Conservation (phyloP, 257 asterid species). For the Prunella vulgaris region DNA sequence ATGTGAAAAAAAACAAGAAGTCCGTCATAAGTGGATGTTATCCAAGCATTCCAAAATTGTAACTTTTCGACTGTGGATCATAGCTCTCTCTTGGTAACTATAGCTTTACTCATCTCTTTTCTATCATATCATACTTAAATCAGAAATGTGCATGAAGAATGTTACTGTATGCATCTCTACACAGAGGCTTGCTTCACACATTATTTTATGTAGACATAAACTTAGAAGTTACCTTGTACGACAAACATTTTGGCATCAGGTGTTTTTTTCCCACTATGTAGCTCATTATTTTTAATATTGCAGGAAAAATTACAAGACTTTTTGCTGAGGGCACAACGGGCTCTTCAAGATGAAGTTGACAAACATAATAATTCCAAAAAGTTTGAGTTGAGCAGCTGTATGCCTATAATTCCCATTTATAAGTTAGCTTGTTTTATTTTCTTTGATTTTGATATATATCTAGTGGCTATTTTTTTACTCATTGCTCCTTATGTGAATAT, state of each 20-base stretch:
- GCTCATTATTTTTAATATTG: conserved; percentile 14
- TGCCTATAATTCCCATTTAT: conserved; percentile 22
- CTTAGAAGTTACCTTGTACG: neutral
- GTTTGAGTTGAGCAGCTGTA: conserved; percentile 62
- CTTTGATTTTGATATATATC: conserved; percentile 11
- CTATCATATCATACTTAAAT: neutral
- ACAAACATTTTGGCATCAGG: neutral
- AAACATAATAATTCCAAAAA: conserved; percentile 27
- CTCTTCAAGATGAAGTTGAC: conserved; percentile 62
- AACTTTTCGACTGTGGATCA: neutral
- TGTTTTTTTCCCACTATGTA: neutral
- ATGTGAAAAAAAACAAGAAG: neutral
- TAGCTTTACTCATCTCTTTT: conserved; percentile 3
- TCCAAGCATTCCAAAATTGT: neutral
- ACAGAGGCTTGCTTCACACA: neutral
- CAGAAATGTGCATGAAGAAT: conserved; percentile 5
- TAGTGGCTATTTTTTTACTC: neutral
- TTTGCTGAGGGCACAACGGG: conserved; percentile 55
- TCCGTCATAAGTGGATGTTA: neutral
- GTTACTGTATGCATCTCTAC: neutral
- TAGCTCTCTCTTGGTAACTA: conserved; percentile 3
- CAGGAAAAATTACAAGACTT: conserved; percentile 92
- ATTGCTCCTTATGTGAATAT: neutral
- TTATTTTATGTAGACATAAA: neutral
- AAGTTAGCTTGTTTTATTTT: conserved; percentile 4